Evolutionary conservation across 108 stramenopile species (phyloP).

Genomic region (Epithemia pelagica): DNA sequence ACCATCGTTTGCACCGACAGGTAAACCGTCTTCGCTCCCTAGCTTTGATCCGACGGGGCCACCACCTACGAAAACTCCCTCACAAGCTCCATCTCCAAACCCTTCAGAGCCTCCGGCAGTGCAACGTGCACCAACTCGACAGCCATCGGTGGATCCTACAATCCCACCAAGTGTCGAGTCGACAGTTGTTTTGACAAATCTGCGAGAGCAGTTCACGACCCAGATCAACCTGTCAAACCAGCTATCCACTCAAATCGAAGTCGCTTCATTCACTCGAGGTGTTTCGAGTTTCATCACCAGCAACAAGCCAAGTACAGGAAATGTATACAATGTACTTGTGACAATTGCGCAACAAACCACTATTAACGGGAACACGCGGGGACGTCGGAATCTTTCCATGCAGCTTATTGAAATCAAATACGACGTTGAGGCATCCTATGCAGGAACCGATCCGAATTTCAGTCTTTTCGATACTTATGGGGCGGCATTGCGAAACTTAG

Average conservation of each 20-base stretch:
- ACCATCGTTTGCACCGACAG: not conserved
- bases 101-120: slow-evolving; percentile 1
- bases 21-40: not conserved
- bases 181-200: not conserved
- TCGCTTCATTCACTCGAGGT: not conserved
- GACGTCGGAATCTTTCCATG: not conserved
- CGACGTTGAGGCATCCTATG: slow-evolving; percentile 4
- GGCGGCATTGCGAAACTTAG: not conserved
- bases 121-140: not conserved
- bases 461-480: not conserved
- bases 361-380: not conserved
- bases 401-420: not conserved
- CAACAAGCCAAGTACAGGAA: not conserved
- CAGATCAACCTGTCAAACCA: not conserved
- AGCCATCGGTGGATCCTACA: slow-evolving; percentile 8
- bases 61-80: slow-evolving; percentile 3
- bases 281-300: not conserved
- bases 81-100: not conserved
- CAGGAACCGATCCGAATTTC: slow-evolving; percentile 1
- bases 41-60: not conserved
- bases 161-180: not conserved
- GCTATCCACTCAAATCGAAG: not conserved
- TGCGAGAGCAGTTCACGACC: not conserved
- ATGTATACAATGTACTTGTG: not conserved
- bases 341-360: not conserved